A percentile compares a stretch with the other conserved stretches of the same genome.
These are phyloP conservation scores for Colletotrichum neosansevieriae DNA, from an alignment of 2,329 filamentous ascomycete genomes.

Conservation along the genomic window DNA sequence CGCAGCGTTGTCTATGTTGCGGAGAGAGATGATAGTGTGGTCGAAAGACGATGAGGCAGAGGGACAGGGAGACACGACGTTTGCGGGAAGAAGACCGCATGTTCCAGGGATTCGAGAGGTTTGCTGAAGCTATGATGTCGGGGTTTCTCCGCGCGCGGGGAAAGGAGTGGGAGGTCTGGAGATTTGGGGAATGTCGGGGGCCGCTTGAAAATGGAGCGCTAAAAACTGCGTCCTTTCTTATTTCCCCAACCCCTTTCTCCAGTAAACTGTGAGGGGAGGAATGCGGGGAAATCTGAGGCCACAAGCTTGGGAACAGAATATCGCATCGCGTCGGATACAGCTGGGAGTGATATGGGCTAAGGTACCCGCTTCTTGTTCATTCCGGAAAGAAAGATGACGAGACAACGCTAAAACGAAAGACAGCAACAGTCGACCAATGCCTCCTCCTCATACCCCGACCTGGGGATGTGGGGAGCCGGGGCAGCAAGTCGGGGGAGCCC, in stretches of 20 bases:
- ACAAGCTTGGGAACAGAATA: no score
- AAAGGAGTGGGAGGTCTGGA: neutral
- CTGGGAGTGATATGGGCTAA: neutral
- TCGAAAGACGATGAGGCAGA: neutral
- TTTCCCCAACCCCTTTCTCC: constrained; percentile 17
- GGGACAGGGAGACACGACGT: neutral
- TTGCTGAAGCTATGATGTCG: no score
- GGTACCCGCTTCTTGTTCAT: no score
- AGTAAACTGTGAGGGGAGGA: neutral
- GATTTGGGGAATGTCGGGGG: no score
- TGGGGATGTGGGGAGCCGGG: constrained; percentile 13
- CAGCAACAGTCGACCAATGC: no score
- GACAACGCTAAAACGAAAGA: no score
- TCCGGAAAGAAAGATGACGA: no score
- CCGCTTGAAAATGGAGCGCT: neutral
- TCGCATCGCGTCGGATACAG: no score
- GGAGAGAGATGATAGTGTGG: neutral
- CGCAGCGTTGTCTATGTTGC: neutral
- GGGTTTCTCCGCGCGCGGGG: no score
- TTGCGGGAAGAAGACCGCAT: constrained; percentile 5
- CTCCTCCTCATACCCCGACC: neutral
- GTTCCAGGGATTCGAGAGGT: constrained; percentile 6
- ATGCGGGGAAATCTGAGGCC: neutral
- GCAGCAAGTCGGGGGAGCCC: neutral
- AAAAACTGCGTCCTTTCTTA: neutral